Base-by-base conservation (phyloP, 306 rosid genomes). In the Lithocarpus polystachyus region DNA sequence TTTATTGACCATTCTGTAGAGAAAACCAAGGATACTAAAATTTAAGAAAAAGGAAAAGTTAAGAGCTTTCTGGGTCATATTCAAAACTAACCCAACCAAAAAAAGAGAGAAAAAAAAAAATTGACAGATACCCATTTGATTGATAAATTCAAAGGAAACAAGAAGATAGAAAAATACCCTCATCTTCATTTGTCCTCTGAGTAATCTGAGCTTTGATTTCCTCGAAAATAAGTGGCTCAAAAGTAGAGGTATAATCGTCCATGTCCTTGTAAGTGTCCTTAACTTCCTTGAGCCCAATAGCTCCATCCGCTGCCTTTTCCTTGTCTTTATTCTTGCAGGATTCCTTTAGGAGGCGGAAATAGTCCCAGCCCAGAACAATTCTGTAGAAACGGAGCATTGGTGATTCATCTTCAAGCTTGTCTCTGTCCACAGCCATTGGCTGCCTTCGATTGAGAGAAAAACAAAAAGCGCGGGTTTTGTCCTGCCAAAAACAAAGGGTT, bases 201-300 rank as follows among this genome's bases (percentile, higher is more conserved):
- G 78, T 74, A 55, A 94, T 91, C 81, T 94, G 97, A 28, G 98
- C 85, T 84, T 89, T 94, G 72, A 92, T 89, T 86, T 94, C 98
- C 81, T 91, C 97, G 28, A 92, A 91, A 15, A 94, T 37, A 65
- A 94, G 94, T n/a, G 97, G 98, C 83, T 91, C 97, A 56, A 87
- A 94, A 5, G 98, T 92, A 35, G 92, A 86, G 81, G 86, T 82
- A 79, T 94, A 94, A 70, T 94, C 97, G 75, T 89, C 92, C 60
- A 89, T 86, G n/a, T 91, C 91, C 15, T 87, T 82, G 85, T 94
- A 94, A 6, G 62, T 33, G 15, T 59, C 68, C 82, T 94, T 88
- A 56, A 86, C 93, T 72, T 81, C 78, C 56, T 64, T 82, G 9
- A 94, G 87, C 62, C 76, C 87, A 48, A 77, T 82, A 7, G 69